These are phyloP conservation scores for Komagataella phaffii DNA, from an alignment of 805 yeast species.

Conservation along the genomic window DNA sequence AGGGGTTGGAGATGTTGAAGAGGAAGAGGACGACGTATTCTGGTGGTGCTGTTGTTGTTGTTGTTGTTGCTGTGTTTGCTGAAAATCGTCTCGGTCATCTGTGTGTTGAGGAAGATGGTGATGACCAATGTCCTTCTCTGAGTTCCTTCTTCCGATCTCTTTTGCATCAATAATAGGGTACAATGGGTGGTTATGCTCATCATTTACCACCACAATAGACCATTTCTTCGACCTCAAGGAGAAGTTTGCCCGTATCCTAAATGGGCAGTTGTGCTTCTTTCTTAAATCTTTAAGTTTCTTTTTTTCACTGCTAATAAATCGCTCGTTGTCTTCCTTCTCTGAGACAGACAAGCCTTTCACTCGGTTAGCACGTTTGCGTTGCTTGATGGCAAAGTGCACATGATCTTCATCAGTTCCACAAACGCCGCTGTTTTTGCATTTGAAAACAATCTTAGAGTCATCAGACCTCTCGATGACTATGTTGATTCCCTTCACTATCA, in stretches of 20 bases:
- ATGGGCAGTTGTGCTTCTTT: constrained; percentile 36
- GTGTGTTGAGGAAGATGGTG: constrained; percentile 10
- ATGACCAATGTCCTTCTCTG: constrained; percentile 3
- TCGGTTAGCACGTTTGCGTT: constrained; percentile 1
- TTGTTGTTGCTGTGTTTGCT: constrained; percentile 3
- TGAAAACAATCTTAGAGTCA: constrained; percentile 44
- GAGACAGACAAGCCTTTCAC: neutral
- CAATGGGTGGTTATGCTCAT: constrained; percentile 42
- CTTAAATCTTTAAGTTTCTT: constrained; percentile 4
- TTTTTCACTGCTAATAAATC: constrained; percentile 1
- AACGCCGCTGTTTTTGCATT: constrained; percentile 33
- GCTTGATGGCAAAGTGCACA: constrained; percentile 4
- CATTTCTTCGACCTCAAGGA: constrained; percentile 37
- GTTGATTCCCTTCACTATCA: constrained; percentile 33
- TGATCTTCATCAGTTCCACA: constrained; percentile 6
- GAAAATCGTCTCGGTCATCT: neutral
- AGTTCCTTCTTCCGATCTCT: neutral
- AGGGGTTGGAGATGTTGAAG: neutral
- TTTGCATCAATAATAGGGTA: constrained; percentile 6
- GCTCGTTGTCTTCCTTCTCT: constrained; percentile 6
- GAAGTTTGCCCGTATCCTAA: constrained; percentile 50
- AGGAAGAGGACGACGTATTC: neutral
- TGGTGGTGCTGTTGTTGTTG: constrained; percentile 3
- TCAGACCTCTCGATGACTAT: constrained; percentile 54
- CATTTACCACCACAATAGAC: constrained; percentile 49